Conservation (phyloP, 306 rosid genomes). For the Cicer bijugum region DNA sequence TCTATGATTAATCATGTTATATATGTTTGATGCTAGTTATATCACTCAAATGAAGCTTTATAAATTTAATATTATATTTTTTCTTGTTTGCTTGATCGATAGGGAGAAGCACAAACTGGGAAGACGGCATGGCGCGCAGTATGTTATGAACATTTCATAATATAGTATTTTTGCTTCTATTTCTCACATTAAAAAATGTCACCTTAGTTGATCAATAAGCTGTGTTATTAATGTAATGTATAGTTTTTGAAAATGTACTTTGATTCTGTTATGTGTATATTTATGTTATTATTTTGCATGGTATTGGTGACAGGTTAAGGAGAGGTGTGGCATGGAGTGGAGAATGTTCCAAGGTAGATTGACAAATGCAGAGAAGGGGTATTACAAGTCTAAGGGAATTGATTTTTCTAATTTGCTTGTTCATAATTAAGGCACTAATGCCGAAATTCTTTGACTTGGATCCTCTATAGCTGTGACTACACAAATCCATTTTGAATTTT, state of each 20-base stretch:
- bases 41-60: conserved; percentile 20
- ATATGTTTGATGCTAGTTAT: not conserved
- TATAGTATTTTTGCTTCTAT: not conserved
- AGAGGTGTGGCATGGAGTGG: conserved; percentile 96
- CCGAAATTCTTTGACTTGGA: not conserved
- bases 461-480: no score
- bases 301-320: conserved; percentile 73
- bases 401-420: conserved; percentile 52
- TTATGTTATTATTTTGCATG: conserved; percentile 16
- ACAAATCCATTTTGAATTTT: no score
- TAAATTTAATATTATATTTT: conserved; percentile 9
- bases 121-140: conserved; percentile 92
- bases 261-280: conserved; percentile 22
- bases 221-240: not conserved
- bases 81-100: conserved; percentile 43
- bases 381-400: conserved; percentile 64
- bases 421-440: conserved; percentile 47
- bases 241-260: not conserved
- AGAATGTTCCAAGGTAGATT: conserved; percentile 83
- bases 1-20: conserved; percentile 5
- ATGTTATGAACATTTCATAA: conserved; percentile 42
- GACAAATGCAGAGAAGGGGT: conserved; percentile 74
- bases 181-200: not conserved
- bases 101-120: conserved; percentile 84
- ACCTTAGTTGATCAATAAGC: not conserved